Evolutionary conservation across 257 asterid genomes (phyloP), one percentile per base, ranked within the genome.

Genomic region (Cruciata laevipes): DNA sequence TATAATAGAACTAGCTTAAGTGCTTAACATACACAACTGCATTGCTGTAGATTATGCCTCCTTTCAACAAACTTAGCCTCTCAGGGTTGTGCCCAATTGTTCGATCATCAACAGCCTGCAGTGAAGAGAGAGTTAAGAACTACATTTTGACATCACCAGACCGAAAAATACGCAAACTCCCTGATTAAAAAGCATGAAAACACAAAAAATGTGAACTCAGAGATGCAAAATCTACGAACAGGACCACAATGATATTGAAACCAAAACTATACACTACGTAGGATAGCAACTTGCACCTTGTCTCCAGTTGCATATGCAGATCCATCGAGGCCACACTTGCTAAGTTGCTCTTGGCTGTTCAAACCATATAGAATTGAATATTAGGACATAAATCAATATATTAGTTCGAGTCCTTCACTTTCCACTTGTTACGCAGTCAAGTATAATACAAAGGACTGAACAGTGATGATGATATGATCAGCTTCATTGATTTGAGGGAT

Each of bases 61-160:
- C 96, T 85, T 88, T 90, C 75, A 90, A 80, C 74, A 90, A 80
- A 83, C 97, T 90, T 72, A 90, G 75, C 72, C 97, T 85, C 92
- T 90, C 96, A 63, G 97, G 97, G 73, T 90, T 90, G 72, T 90
- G 97, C 69, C 96, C 97, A 53, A 90, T 76, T 62, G 97, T 88
- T 68, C 95, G 83, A 71, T 88, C 96, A 81, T 90, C 97, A 70
- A 90, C 40, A 49, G 91, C 97, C 97, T 90, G 90, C 70, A 71
- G 77, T 71, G 38, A 72, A 71, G 18, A 11, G 72, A 68, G 51
- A 49, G 16, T 68, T n/a, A 18, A 61, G 18, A 17, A 20, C 9
- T 12, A 10, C 31, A 63, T n/a, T 11, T 63, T 37, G 32, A 21
- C 14, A 63, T 35, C 20, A 8, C 44, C 24, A 18, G 35, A 40